Evolutionary conservation across 768 basidiomycete genomes (phyloP).

Genomic region (Suillus tomentosus): DNA sequence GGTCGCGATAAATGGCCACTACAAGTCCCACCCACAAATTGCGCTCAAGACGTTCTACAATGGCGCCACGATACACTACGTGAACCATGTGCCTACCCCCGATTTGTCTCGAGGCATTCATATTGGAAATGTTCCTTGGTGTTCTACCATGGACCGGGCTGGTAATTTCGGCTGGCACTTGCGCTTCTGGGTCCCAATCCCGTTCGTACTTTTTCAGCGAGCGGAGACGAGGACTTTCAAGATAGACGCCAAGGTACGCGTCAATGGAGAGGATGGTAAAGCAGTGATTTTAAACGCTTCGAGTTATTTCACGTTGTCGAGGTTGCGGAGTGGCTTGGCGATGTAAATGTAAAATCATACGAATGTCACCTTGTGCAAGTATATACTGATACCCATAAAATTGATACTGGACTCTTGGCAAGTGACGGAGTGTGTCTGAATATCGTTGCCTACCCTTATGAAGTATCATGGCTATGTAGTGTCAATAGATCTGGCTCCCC

Average conservation of each 20-base stretch:
- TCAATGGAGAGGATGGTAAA: constrained; percentile 25
- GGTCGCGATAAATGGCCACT: background rate
- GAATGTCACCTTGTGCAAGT: background rate
- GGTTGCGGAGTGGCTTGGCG: constrained; percentile 32
- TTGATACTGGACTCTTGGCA: background rate
- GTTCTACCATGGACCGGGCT: constrained; percentile 5
- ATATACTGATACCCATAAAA: background rate
- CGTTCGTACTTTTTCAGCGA: constrained; percentile 47
- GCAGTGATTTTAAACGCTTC: constrained; percentile 19
- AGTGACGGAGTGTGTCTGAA: background rate
- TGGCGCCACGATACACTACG: constrained; percentile 10
- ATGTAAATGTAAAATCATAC: background rate
- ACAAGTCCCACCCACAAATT: background rate
- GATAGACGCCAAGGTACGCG: constrained; percentile 39
- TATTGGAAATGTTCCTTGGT: constrained; percentile 18
- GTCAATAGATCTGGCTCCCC: too few relatives aligned
- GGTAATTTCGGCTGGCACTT: constrained; percentile 29
- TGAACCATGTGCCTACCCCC: background rate
- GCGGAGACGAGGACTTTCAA: constrained; percentile 47
- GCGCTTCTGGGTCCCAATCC: constrained; percentile 41
- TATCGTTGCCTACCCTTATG: background rate
- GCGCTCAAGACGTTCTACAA: background rate
- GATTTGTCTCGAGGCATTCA: constrained; percentile 20
- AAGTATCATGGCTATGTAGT: background rate
- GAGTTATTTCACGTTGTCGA: constrained; percentile 44